Base-by-base conservation (phyloP, 139 green algal genomes). In the Parachlorella kessleri region DNA sequence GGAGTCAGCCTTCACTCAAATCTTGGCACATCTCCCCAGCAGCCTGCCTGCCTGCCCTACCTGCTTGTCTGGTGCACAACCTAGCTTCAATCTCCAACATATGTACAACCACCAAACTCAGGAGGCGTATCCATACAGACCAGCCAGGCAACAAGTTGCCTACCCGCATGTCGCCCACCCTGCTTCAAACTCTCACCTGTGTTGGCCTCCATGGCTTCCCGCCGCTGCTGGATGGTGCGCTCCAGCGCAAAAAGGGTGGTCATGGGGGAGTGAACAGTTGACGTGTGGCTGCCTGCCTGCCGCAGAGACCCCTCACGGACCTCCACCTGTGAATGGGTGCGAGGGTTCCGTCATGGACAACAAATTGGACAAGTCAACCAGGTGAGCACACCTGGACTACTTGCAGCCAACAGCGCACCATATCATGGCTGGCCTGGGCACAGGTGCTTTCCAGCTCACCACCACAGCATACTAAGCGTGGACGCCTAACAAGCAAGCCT, bases 181-280 rank as follows among this genome's bases (percentile, higher is more conserved):
- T n/a, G n/a, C n/a, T n/a, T n/a, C n/a, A n/a, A n/a, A n/a, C 14
- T 18, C 79, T 3, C 71, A 88, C 87, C 86, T 73, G 74, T 38
- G 23, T 33, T 68, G 7, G 78, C 35, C 74, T 86, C 65, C 38
- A 89, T 83, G 21, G 83, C 88, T 30, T 76, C 69, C 30, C 80
- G 78, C 26, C 96, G 87, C 77, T 92, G 38, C 66, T 83, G 42
- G 63, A 99, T 98, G 64, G 91, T 98, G 53, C 79, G 64, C 88
- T 99, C 92, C 32, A 99, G 82, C 4, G 85, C 87, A 66, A 91
- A 85, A 39, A 99, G 88, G 2, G 94, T 97, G 54, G 90, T 95
- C 65, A 88, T 81, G 0, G 93, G 90, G 3, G 83, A 70, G 42
- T 93, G 73, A 9, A 74, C 59, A 23, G 33, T 30, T 3, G 79